Base-by-base conservation (phyloP, 2,329 filamentous ascomycete species). In the Arthrobotrys conoides region DNA sequence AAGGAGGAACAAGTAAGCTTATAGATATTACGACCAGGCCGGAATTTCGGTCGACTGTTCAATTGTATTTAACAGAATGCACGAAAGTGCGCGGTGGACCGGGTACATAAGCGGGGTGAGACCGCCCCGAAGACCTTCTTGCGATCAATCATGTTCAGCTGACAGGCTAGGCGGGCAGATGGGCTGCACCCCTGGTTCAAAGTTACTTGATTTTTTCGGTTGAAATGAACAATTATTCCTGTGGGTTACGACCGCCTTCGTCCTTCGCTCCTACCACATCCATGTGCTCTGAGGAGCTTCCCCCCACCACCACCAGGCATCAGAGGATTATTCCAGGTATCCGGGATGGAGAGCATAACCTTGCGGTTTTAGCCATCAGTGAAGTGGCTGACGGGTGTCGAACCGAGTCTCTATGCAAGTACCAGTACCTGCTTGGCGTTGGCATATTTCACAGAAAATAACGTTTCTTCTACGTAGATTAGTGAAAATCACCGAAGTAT, bases 121-220 rank as follows among this genome's bases (percentile, higher is more conserved):
- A 71, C 51, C 68, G 53, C 68, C 75, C 68, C 59, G 63, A 63
- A 59, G 63, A 24, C 64, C 49, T 66, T 41, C 38, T 46, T 51
- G 36, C 67, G 59, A 53, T 77, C 67, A 63, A 77, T 67, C 51
- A 68, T 68, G 75, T 78, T 68, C 75, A 78, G 75, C 75, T 78
- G 75, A 78, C 75, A 68, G 68, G 61, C 75, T 72, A 71, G 75
- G 75, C 75, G 68, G 75, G 75, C 68, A 64, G 73, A 71, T 67
- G 53, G 75, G 68, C 27, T 55, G 53, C 61, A 67, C 66, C 73
- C 44, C 72, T 48, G 61, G 75, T 71, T 51, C 9, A 55, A 59
- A 48, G 63, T 67, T 55, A 69, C 66, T 78, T 68, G 75, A 64
- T 65, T 69, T 71, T 63, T 64, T 78, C 75, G 75, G 75, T 71